Conservation (phyloP, 495 filamentous ascomycete genomes). For the Coniosporium apollinis region DNA sequence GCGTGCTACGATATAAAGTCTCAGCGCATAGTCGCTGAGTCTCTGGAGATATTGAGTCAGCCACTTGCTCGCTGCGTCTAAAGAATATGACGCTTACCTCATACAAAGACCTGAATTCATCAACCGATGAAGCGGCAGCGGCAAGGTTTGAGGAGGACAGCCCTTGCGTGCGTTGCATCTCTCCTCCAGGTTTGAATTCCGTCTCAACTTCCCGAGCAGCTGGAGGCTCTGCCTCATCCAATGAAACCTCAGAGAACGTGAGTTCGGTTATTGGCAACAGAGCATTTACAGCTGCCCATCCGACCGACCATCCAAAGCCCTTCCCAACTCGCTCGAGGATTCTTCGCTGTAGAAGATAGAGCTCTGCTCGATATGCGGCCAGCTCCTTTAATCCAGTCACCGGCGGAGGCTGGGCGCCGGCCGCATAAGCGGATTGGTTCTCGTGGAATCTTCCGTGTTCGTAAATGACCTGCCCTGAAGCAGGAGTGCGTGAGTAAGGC, state of each 20-base stretch:
- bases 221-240: too few relatives aligned
- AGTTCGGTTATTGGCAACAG: too few relatives aligned
- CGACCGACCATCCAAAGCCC: conserved; percentile 58
- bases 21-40: conserved; percentile 29
- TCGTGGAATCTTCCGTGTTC: conserved; percentile 25
- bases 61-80: too few relatives aligned
- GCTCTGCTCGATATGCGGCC: conserved; percentile 63
- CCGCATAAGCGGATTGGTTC: too few relatives aligned
- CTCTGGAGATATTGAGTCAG: conserved; percentile 1
- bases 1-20: conserved; percentile 53
- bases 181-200: too few relatives aligned
- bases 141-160: too few relatives aligned
- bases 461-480: conserved; percentile 1
- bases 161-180: too few relatives aligned
- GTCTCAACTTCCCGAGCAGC: too few relatives aligned
- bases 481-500: too few relatives aligned
- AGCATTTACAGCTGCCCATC: conserved; percentile 56
- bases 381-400: conserved; percentile 21
- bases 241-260: too few relatives aligned
- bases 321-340: conserved; percentile 59
- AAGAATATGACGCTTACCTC: conserved; percentile 16
- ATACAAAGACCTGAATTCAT: conserved; percentile 12
- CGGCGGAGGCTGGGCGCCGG: neutral
- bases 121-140: conserved; percentile 12
- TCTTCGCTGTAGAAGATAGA: conserved; percentile 63